Evolutionary conservation across 2,329 filamentous ascomycete genomes (phyloP).

Genomic region (Aspergillus eucalypticola): DNA sequence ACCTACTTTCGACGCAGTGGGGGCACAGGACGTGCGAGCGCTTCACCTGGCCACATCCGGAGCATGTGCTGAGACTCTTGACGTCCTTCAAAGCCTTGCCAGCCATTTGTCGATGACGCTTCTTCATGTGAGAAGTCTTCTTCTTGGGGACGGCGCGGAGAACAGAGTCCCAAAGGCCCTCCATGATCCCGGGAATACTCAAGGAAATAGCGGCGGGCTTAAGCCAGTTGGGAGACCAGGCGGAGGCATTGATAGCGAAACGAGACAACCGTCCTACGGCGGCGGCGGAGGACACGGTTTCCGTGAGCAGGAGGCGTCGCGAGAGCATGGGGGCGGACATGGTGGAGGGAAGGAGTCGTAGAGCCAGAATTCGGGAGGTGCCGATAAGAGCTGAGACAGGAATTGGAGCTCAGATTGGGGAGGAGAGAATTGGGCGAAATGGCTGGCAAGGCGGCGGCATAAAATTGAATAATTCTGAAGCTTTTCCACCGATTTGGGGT

Average conservation of each 20-base stretch:
- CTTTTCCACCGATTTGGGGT: conserved; percentile 24
- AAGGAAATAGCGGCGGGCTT: conserved; percentile 61
- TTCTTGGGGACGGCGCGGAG: conserved; percentile 95
- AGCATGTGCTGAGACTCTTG: conserved; percentile 81
- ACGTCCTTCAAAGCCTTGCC: conserved; percentile 94
- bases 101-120: conserved; percentile 88
- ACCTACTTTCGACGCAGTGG: conserved; percentile 78
- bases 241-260: conserved; percentile 47
- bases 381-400: background rate
- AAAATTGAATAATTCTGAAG: conserved; percentile 22
- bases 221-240: conserved; percentile 59
- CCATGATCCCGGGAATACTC: conserved; percentile 68
- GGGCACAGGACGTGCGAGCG: conserved; percentile 86
- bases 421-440: background rate
- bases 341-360: conserved; percentile 26
- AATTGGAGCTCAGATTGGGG: background rate
- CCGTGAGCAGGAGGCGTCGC: conserved; percentile 20
- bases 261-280: conserved; percentile 31
- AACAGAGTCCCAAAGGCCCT: conserved; percentile 88
- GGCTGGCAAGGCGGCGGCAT: conserved; percentile 5
- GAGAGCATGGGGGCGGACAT: conserved; percentile 27
- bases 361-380: conserved; percentile 27
- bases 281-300: conserved; percentile 19
- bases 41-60: conserved; percentile 84
- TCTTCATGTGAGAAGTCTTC: conserved; percentile 97